phyloP scores from a whole-genome alignment of 495 filamentous ascomycete genomes.

The Penicillium paradoxum region DNA sequence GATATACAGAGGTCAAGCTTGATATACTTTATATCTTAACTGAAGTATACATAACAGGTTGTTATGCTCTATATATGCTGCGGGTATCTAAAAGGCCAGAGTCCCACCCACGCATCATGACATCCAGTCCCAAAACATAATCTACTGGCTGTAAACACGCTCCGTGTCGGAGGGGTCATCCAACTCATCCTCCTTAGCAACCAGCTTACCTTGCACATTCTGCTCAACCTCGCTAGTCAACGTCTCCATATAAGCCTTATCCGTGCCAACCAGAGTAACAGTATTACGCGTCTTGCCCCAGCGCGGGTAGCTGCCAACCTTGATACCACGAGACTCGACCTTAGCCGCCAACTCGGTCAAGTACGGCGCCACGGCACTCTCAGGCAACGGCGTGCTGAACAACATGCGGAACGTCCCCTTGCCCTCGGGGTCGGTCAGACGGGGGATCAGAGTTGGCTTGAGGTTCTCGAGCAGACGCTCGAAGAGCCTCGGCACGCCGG shows the following conservation, averaged over 20 bases:
- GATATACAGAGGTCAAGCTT: not conserved
- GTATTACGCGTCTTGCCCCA: conserved; percentile 88
- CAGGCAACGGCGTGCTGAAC: conserved; percentile 79
- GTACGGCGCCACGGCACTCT: conserved; percentile 78
- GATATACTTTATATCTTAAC: not conserved
- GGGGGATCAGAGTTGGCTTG: conserved; percentile 61
- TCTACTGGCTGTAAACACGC: conserved; percentile 25
- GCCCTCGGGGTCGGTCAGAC: conserved; percentile 71
- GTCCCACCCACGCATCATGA: not conserved
- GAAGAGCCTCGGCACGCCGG: conserved; percentile 84
- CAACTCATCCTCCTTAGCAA: conserved; percentile 56
- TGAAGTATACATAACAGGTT: not conserved
- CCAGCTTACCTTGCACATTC: conserved; percentile 52
- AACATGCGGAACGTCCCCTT: conserved; percentile 71
- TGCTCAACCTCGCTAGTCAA: conserved; percentile 58
- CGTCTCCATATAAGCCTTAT: conserved; percentile 57
- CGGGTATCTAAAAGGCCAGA: not conserved
- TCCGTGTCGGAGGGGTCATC: conserved; percentile 40
- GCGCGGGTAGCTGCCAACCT: conserved; percentile 94
- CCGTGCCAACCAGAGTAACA: conserved; percentile 80
- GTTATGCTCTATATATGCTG: conserved; percentile 3
- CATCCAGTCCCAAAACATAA: not conserved
- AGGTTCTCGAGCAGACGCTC: conserved; percentile 69
- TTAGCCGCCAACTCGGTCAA: conserved; percentile 70
- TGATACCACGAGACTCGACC: conserved; percentile 69